Conservation (phyloP, 768 basidiomycete genomes). For the Rhizopogon vinicolor region DNA sequence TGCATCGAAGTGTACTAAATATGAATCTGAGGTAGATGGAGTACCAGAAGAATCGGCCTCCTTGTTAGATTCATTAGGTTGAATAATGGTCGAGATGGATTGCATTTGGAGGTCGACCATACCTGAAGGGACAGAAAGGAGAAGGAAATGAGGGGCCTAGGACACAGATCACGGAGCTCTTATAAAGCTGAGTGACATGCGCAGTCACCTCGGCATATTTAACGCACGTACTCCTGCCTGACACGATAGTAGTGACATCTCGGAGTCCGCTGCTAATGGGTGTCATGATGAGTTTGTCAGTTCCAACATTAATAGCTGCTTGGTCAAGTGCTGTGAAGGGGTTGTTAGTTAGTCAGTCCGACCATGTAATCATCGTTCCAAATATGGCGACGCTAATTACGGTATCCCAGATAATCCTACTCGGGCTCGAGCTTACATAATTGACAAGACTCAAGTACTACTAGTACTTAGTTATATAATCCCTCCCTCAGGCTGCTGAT, state of each 20-base stretch:
- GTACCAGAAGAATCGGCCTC: not conserved
- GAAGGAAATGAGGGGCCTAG: not conserved
- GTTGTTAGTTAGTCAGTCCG: not conserved
- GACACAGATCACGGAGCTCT: not conserved
- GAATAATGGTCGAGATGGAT: not conserved
- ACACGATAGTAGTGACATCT: too few relatives aligned
- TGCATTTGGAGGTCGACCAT: not conserved
- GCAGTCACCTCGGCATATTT: too few relatives aligned
- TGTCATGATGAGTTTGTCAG: not conserved
- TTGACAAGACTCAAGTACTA: too few relatives aligned
- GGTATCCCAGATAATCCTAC: too few relatives aligned
- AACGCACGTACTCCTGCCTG: too few relatives aligned
- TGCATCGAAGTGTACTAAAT: constrained; percentile 25
- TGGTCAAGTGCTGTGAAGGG: too few relatives aligned
- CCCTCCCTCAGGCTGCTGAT: too few relatives aligned
- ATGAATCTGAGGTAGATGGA: constrained; percentile 16
- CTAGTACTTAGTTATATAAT: too few relatives aligned
- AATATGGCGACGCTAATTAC: not conserved
- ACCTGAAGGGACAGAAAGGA: not conserved
- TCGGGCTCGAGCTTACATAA: too few relatives aligned
- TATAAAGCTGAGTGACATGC: not conserved
- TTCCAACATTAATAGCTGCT: too few relatives aligned
- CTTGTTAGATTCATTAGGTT: not conserved
- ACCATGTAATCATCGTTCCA: not conserved
- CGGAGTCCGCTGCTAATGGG: not conserved